Evolutionary conservation across 768 basidiomycete genomes (phyloP).

Genomic region (Lyophyllum semitale): DNA sequence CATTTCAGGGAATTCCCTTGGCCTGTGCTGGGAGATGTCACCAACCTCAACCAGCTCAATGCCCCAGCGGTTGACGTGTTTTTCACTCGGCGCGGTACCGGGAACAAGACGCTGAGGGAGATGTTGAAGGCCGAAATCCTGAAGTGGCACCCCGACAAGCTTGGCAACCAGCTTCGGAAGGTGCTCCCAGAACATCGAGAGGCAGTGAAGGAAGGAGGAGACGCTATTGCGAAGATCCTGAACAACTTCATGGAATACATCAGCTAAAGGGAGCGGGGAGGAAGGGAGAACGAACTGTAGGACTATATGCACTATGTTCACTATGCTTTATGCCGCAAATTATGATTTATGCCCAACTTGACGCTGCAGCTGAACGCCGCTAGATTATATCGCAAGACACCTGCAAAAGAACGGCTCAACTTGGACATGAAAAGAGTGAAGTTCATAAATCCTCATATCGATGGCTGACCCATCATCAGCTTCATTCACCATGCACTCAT

Average conservation of each 20-base stretch:
- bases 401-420: not conserved
- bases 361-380: not conserved
- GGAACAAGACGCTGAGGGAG: slow-evolving; percentile 34
- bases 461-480: no score
- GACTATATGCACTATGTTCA: not conserved
- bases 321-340: not conserved
- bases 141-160: slow-evolving; percentile 60
- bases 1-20: slow-evolving; percentile 9
- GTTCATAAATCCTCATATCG: no score
- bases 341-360: not conserved
- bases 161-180: slow-evolving; percentile 35
- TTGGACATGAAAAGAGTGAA: no score
- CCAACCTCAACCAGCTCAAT: slow-evolving; percentile 34
- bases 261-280: not conserved
- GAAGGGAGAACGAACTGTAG: not conserved
- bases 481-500: no score
- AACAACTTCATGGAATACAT: slow-evolving; percentile 17
- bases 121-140: slow-evolving; percentile 45
- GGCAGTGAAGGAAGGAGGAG: slow-evolving; percentile 36
- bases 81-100: slow-evolving; percentile 35
- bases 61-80: slow-evolving; percentile 36
- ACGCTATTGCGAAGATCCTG: slow-evolving; percentile 41
- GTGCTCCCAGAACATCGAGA: slow-evolving; percentile 33
- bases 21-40: slow-evolving; percentile 6
- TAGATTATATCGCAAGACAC: not conserved